Base-by-base conservation (phyloP, 177 flowering plant genomes). In the Vitis hybrid region DNA sequence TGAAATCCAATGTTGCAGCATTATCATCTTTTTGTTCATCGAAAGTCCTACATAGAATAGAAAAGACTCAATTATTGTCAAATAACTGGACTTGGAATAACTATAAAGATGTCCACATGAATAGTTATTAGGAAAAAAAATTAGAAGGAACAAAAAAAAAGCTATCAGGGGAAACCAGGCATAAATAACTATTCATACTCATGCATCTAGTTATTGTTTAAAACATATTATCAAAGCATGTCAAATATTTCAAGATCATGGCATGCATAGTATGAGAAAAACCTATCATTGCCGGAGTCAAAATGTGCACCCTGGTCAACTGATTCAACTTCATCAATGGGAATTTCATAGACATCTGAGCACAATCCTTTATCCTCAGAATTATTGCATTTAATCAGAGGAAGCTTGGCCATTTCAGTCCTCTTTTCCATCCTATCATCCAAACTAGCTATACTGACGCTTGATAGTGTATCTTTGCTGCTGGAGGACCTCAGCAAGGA, bases 201-300 rank as follows among this genome's bases (percentile, higher is more conserved):
- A 27, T 27, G 30, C 30, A 27, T 27, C 30, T 27, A 27, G 30
- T 27, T 27, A 27, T 3, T 27, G 30, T 27, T 27, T 27, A 27
- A 27, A 27, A 27, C 30, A 27, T 27, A 27, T 27, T 27, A 27
- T 41, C 8, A 0, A 41, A 41, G 46, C 46, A 41, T 41, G 46
- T 41, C 0, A 5, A 41, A 41, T 41, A 41, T 41, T 41, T 41
- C 30, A 27, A 27, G 30, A 27, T 27, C 27, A 35, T 35, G 46
- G 46, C 46, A 35, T 35, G 8, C 46, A 35, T 5, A 35, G 46
- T 20, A 24, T 11, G 0, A 58, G 27, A 64, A 63, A 14, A 15
- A 80, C 84, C 84, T 65, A 32, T 71, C 48, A 35, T 35, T 17
- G 20, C 48, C 56, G 52, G 55, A 53, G 60, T 71, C 64, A 21